Evolutionary conservation across 257 asterid genomes (phyloP), one percentile per base, ranked within the genome.

Genomic region (Penstemon eatonii): DNA sequence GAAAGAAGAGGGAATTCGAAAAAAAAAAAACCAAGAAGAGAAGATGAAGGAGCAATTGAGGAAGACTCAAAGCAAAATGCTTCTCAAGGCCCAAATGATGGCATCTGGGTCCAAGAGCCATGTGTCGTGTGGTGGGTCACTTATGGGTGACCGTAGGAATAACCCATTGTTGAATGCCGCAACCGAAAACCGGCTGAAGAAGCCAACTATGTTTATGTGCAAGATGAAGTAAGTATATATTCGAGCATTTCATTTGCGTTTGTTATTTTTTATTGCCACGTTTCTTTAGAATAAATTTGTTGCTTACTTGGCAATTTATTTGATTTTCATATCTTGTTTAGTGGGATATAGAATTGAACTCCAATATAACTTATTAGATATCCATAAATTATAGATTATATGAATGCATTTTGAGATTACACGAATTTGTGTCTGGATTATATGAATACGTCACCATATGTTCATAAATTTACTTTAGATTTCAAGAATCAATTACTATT

Each of bases 161-260:
- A 69, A 88, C 65, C 90, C 89, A 6, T 75, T 94, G 73, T 73
- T 93, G 60, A 80, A 85, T 54, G 83, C 92, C 11, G 99, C 92
- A 77, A 80, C 79, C 6, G 97, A 94, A 65, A 94, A 91, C 78
- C 89, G 97, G 67, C 82, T 94, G 78, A 91, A 91, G 92, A 94
- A 91, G 77, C 99, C 99, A 4, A 90, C 99, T 8, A 91, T 97
- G 4, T 94, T 94, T 70, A 86, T 94, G 79, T 94, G 99, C 97
- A 94, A 94, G 89, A 71, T 94, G 82, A 90, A 91, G 99, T 94
- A 79, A 88, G 97, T 91, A 63, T 25, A 25, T 72, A 52, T 50
- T 18, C 52, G 69, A 55, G 54, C 38, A 73, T n/a, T 71, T 59
- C 60, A 63, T 61, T 73, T 69, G 38, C 63, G 40, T 52, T 70